These are phyloP conservation scores for Dicorynia guianensis DNA, from an alignment of 306 rosid species.

Conservation along the genomic window DNA sequence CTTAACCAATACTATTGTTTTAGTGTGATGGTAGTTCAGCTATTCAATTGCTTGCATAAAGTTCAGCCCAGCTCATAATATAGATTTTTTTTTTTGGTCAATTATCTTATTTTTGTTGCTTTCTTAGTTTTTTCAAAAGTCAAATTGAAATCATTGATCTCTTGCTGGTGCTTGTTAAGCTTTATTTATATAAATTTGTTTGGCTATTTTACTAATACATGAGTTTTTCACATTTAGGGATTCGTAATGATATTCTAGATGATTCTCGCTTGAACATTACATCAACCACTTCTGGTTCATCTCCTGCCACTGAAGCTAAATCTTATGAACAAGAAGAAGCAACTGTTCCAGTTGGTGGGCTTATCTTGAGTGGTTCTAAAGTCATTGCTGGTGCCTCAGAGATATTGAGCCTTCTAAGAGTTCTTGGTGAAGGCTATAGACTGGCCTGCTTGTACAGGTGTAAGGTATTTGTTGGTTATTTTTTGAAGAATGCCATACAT, in stretches of 20 bases:
- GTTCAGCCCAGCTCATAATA: neutral
- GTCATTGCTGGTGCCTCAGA: slow-evolving; percentile 71
- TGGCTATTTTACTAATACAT: slow-evolving; percentile 18
- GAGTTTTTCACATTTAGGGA: slow-evolving; percentile 55
- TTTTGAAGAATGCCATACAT: neutral
- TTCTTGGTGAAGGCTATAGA: slow-evolving; percentile 90
- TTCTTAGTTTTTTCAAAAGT: slow-evolving; percentile 16
- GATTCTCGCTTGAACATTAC: slow-evolving; percentile 70
- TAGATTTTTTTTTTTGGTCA: slow-evolving; percentile 23
- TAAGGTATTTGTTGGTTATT: slow-evolving; percentile 69
- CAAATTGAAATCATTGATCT: slow-evolving; percentile 24
- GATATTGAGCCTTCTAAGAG: slow-evolving; percentile 80
- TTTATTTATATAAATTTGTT: too few relatives aligned
- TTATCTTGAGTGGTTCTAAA: slow-evolving; percentile 61
- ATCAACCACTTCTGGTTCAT: slow-evolving; percentile 59
- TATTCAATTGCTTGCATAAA: slow-evolving; percentile 10
- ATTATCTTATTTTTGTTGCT: neutral
- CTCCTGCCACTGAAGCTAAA: slow-evolving; percentile 62
- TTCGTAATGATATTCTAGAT: slow-evolving; percentile 71
- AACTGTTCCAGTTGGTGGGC: slow-evolving; percentile 56
- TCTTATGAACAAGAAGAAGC: slow-evolving; percentile 69
- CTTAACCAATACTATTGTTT: slow-evolving; percentile 30
- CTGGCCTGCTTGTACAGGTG: slow-evolving; percentile 87
- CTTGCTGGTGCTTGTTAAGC: slow-evolving; percentile 18
- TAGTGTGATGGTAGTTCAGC: slow-evolving; percentile 8